phyloP scores from a whole-genome alignment of 2,329 filamentous ascomycete species.

The Microcyclosporella mali region DNA sequence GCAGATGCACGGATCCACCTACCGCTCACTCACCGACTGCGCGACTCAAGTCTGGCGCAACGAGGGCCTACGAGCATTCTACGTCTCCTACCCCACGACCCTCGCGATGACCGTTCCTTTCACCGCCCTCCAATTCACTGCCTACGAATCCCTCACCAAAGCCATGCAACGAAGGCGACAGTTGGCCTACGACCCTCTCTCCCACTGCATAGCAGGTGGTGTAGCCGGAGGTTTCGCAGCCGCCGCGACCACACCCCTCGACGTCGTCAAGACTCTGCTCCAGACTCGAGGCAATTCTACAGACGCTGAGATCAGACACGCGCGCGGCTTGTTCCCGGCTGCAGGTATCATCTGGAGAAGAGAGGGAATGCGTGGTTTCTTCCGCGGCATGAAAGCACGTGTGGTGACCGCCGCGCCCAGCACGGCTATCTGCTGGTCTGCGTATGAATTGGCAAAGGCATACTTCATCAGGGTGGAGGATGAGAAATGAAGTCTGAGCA shows the following conservation, averaged over 20 bases:
- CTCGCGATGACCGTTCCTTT: conserved; percentile 98
- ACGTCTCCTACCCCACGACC: conserved; percentile 96
- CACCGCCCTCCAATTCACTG: conserved; percentile 92
- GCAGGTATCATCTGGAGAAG: conserved; percentile 74
- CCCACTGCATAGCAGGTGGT: conserved; percentile 87
- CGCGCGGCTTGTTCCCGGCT: conserved; percentile 73
- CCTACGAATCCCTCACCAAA: conserved; percentile 95
- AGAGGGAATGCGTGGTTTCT: conserved; percentile 81
- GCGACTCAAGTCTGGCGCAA: conserved; percentile 78
- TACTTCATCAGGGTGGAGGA: conserved; percentile 51
- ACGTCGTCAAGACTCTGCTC: conserved; percentile 95
- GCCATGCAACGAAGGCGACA: conserved; percentile 62
- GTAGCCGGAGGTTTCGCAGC: conserved; percentile 90
- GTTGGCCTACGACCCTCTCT: conserved; percentile 75
- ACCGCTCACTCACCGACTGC: conserved; percentile 80
- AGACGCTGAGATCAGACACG: conserved; percentile 75
- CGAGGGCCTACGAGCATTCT: conserved; percentile 88
- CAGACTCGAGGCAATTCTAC: conserved; percentile 82
- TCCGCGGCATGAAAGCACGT: conserved; percentile 84
- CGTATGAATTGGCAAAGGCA: conserved; percentile 63
- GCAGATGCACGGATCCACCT: conserved; percentile 95
- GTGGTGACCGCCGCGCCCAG: conserved; percentile 97
- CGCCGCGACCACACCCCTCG: conserved; percentile 88
- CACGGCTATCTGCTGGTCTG: conserved; percentile 98
- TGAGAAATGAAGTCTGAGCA: conserved; percentile 21